Conservation (phyloP, 495 filamentous ascomycete species). For the Platismatia glauca region DNA sequence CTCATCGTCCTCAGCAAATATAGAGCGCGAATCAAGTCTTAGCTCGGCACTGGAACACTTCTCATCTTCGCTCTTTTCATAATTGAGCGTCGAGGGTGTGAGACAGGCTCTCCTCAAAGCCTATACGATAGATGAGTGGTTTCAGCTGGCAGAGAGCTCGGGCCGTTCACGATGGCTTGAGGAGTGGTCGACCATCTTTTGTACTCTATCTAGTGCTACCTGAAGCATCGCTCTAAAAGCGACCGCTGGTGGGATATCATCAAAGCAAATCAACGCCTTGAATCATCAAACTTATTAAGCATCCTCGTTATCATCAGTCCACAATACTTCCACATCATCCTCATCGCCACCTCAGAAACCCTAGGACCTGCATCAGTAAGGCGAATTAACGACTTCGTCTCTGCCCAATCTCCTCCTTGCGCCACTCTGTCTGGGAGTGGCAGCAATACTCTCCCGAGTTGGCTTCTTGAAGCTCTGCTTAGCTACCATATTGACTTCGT, state of each 20-base stretch:
- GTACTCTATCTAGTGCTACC: constrained; percentile 1
- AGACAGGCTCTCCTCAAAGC: not conserved
- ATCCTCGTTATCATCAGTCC: not conserved
- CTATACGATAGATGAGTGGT: not conserved
- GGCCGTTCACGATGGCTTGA: not conserved
- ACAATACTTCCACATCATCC: not conserved
- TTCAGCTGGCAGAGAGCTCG: not conserved
- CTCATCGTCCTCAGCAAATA: not conserved
- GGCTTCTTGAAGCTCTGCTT: constrained; percentile 76
- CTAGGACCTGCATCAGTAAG: constrained; percentile 45
- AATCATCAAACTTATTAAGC: not conserved
- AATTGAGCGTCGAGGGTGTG: not conserved
- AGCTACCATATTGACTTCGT: constrained; percentile 95
- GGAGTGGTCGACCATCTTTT: not conserved
- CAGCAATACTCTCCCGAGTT: constrained; percentile 83
- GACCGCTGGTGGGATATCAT: constrained; percentile 12
- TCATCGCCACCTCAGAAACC: not conserved
- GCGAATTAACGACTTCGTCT: constrained; percentile 77
- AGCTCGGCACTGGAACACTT: not conserved
- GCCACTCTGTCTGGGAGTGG: constrained; percentile 41
- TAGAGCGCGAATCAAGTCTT: not conserved
- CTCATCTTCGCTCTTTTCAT: not conserved
- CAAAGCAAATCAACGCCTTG: not conserved
- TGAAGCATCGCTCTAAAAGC: constrained; percentile 1
- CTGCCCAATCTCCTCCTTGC: constrained; percentile 49